Evolutionary conservation across 352 stramenopile genomes (phyloP).

Genomic region (Globisporangium spiculum): DNA sequence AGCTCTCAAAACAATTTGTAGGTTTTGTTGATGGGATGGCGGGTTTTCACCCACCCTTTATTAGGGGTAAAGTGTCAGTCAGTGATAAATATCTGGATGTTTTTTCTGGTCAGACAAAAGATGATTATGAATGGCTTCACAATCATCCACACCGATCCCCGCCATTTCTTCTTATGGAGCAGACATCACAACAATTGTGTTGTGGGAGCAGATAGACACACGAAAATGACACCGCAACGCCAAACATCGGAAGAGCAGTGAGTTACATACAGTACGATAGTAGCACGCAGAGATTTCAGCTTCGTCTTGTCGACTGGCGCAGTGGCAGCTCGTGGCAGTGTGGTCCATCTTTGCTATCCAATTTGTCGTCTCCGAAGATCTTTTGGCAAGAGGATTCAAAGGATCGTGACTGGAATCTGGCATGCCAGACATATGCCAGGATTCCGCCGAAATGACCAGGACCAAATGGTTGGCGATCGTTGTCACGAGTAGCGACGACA

Average conservation of each 20-base stretch:
- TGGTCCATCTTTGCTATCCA: too few relatives aligned
- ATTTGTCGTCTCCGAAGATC: too few relatives aligned
- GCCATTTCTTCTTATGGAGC: background rate
- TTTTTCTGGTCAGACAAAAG: background rate
- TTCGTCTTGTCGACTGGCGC: too few relatives aligned
- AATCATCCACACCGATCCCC: background rate
- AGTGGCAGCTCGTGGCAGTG: too few relatives aligned
- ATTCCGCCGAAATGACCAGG: too few relatives aligned
- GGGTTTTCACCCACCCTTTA: background rate
- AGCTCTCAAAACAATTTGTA: background rate
- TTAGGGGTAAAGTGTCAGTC: background rate
- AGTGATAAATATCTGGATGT: background rate
- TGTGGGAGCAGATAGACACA: background rate
- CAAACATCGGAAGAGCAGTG: background rate
- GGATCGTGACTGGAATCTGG: too few relatives aligned
- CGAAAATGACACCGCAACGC: background rate
- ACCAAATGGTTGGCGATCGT: too few relatives aligned
- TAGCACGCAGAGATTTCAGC: too few relatives aligned
- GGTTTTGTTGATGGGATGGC: background rate
- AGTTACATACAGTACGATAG: too few relatives aligned
- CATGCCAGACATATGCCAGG: too few relatives aligned
- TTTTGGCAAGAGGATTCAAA: too few relatives aligned
- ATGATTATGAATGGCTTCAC: conserved; percentile 3
- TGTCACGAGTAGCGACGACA: too few relatives aligned
- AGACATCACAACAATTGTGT: background rate